phyloP scores from a whole-genome alignment of 331 rosid genomes.

The Rosa hybrid region DNA sequence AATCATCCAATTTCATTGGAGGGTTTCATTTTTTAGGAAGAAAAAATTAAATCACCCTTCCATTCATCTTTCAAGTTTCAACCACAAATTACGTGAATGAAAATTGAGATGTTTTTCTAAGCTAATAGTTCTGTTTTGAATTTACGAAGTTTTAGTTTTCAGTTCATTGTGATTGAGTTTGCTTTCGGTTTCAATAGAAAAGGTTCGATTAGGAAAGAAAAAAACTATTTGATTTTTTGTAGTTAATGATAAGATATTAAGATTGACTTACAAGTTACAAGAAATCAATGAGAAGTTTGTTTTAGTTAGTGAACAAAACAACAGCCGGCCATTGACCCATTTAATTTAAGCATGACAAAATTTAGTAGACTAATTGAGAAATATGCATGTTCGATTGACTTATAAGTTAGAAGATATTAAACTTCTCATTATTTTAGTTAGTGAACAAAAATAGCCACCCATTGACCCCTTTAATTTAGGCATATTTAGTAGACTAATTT shows the following conservation, averaged over 20 bases:
- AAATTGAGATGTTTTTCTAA: neutral
- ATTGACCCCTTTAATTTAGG: neutral
- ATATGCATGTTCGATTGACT: no score
- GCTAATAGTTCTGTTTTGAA: neutral
- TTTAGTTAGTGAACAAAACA: neutral
- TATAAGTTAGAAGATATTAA: no score
- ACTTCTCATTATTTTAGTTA: no score
- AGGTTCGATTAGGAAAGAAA: no score
- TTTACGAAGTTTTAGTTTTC: no score
- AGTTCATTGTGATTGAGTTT: no score
- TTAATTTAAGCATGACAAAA: no score
- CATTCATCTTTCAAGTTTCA: neutral
- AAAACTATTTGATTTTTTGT: no score
- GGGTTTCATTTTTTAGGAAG: neutral
- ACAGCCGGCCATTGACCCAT: neutral
- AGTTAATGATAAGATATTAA: neutral
- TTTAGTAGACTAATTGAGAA: no score
- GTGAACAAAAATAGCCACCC: neutral
- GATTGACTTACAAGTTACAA: neutral
- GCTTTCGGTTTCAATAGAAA: no score
- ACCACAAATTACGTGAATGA: neutral
- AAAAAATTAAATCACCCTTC: neutral
- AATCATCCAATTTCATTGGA: neutral
- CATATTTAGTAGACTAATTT: neutral
- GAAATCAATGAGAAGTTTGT: neutral